Evolutionary conservation across 768 basidiomycete genomes (phyloP), one percentile per base, ranked within the genome.

Genomic region (Mycena chlorophos): DNA sequence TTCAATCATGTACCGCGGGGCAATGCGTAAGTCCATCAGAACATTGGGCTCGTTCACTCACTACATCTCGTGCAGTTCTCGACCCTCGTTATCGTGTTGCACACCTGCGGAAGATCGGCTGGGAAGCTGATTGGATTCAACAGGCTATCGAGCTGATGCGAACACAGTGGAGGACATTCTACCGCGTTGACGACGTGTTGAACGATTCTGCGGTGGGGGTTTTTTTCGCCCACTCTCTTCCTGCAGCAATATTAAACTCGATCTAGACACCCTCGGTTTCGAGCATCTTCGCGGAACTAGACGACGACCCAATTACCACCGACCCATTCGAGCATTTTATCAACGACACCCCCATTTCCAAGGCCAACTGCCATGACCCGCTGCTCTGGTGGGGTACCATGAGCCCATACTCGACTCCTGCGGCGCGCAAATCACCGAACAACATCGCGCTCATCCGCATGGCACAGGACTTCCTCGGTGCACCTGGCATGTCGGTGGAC

Each of bases 11-110:
- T 61, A 62, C 30, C 53, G 31, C 1, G 28, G 30, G 25, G 63
- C 53, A 3, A 65, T 65, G 61, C 48, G 60, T 54, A 62, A 34
- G 37, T 61, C 8, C 50, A 19, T 43, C n/a, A n/a, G n/a, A n/a
- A n/a, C n/a, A n/a, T n/a, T n/a, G 40, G 5, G 13, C 31, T 42
- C n/a, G 22, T 34, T 34, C 31, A 34, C n/a, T 42, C n/a, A 5
- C 40, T 42, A 22, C 13, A 12, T 14, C 22, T 20, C 13, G 8
- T 34, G 8, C 31, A 34, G 31, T 34, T 34, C 31, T 34, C 31
- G 31, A 34, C 17, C 31, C 31, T 34, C 31, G 31, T 17, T 34
- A 34, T 17, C 31, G 31, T 17, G 8, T 34, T 17, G 8, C 31
- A 17, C 17, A 34, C 17, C 17, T 34, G 8, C 8, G 17, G 31